These are phyloP conservation scores for Podospora fimiseda DNA, from an alignment of 495 filamentous ascomycete species.

Conservation along the genomic window DNA sequence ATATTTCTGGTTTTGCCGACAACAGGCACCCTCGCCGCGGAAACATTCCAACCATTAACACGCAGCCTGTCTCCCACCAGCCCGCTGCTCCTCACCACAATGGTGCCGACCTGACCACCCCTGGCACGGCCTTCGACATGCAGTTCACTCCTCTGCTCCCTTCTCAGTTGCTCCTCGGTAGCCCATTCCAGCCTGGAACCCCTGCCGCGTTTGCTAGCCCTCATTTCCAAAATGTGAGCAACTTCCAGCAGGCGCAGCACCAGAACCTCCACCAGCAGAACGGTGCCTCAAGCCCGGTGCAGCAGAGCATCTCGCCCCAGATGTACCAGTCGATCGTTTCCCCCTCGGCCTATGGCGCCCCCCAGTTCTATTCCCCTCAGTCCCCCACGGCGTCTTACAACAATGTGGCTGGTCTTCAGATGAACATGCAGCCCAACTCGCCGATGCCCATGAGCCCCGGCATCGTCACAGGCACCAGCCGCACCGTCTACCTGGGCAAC, in stretches of 20 bases:
- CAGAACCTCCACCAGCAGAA: slow-evolving; percentile 52
- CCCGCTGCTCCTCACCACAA: slow-evolving; percentile 29
- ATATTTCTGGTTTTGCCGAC: slow-evolving; percentile 74
- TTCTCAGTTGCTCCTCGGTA: slow-evolving; percentile 88
- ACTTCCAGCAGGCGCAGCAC: slow-evolving; percentile 63
- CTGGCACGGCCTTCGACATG: slow-evolving; percentile 91
- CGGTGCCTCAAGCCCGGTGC: slow-evolving; percentile 42
- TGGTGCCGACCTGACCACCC: slow-evolving; percentile 71
- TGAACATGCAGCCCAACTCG: slow-evolving; percentile 47
- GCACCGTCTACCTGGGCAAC: slow-evolving; percentile 95
- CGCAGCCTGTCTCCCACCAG: slow-evolving; percentile 50
- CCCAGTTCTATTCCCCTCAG: slow-evolving; percentile 74
- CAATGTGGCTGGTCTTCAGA: slow-evolving; percentile 53
- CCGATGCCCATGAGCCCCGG: slow-evolving; percentile 70
- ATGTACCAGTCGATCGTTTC: slow-evolving; percentile 73
- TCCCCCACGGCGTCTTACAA: slow-evolving; percentile 74
- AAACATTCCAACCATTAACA: slow-evolving; percentile 93
- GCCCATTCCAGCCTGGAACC: slow-evolving; percentile 92
- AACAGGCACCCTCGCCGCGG: slow-evolving; percentile 69
- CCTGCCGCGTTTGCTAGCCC: slow-evolving; percentile 84
- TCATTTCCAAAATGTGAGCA: slow-evolving; percentile 78
- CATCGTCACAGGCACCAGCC: slow-evolving; percentile 81
- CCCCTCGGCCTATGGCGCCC: slow-evolving; percentile 63
- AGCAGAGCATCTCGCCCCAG: slow-evolving; percentile 58
- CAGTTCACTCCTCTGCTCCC: slow-evolving; percentile 94